Evolutionary conservation across 768 basidiomycete genomes (phyloP), one percentile per base, ranked within the genome.

Genomic region (Pleurotus citrinopileatus): DNA sequence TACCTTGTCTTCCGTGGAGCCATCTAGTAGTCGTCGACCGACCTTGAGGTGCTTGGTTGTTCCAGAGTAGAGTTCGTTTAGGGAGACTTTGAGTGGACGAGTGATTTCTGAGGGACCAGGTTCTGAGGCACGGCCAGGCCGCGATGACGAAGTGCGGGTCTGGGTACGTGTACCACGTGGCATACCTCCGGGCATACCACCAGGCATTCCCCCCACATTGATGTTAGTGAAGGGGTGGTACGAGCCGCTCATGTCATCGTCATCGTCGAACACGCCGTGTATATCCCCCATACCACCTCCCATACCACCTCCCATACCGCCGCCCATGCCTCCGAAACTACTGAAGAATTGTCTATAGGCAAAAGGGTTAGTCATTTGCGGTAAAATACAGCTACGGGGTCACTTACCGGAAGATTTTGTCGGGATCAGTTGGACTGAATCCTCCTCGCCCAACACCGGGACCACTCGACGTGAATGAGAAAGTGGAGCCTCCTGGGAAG

Each of bases 11-110:
- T 97, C 92, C 15, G 84, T 84, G 15, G 75, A 70, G 1, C 95
- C 92, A 50, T 80, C 75, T n/a, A 86, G 68, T 42, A 87, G 70
- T 59, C 81, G 80, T 50, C 94, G 84, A 5, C 86, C 84, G 53
- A 98, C 83, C 67, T 93, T 94, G 50, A 99, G 80, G 61, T 84
- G 91, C 70, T 98, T 99, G 22, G 84, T 85, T 1, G 86, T 75
- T 9, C 97, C 97, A 42, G 73, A 76, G 70, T 89, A 94, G 13
- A 99, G 81, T 29, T 98, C 94, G 59, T 91, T 82, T 3, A 98
- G 76, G 0, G 92, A 81, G 19, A 97, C 74, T 62, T 91, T 91
- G 61, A 97, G 82, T 0, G 94, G 92, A 34, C 87, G 84, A 15
- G 77, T 82, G 66, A 94, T 84, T 65, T 96, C 87, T 5, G 75